These are phyloP conservation scores for Xeromyces bisporus DNA, from an alignment of 495 filamentous ascomycete species.

Conservation along the genomic window DNA sequence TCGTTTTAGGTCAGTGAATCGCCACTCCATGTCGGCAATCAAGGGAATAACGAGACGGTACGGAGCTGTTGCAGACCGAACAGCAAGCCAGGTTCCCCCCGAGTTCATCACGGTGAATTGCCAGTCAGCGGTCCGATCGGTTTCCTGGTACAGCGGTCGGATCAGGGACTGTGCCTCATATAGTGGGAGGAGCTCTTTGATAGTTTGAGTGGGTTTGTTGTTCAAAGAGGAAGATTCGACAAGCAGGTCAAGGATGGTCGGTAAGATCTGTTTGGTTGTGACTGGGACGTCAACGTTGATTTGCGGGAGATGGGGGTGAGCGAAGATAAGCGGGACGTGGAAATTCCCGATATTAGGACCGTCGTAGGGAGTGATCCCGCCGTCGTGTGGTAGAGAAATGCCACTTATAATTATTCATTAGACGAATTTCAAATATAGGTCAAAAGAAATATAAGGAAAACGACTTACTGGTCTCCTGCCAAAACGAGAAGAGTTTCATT, in stretches of 20 bases:
- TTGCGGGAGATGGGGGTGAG: conserved; percentile 14
- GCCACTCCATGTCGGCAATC: conserved; percentile 19
- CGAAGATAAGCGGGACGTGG: conserved; percentile 17
- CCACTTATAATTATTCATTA: background rate
- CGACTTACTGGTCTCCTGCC: conserved; percentile 28
- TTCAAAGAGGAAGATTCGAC: conserved; percentile 20
- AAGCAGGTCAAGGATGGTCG: conserved; percentile 16
- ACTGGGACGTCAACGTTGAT: conserved; percentile 13
- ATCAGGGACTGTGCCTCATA: conserved; percentile 33
- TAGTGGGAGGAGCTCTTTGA: conserved; percentile 21
- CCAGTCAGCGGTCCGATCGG: conserved; percentile 21
- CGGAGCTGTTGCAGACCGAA: conserved; percentile 20
- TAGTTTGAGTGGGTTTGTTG: conserved; percentile 12
- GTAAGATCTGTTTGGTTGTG: conserved; percentile 13
- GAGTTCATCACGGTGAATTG: conserved; percentile 32
- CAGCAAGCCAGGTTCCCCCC: conserved; percentile 23
- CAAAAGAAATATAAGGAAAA: background rate
- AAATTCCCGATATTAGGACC: conserved; percentile 20
- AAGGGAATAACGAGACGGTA: conserved; percentile 27
- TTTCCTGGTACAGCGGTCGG: conserved; percentile 17
- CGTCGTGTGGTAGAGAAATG: conserved; percentile 1
- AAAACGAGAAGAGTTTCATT: conserved; percentile 29
- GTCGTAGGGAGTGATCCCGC: conserved; percentile 15
- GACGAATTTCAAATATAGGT: background rate
- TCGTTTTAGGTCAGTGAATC: conserved; percentile 16